phyloP scores from a whole-genome alignment of 768 basidiomycete species.

The Psilocybe sp. region DNA sequence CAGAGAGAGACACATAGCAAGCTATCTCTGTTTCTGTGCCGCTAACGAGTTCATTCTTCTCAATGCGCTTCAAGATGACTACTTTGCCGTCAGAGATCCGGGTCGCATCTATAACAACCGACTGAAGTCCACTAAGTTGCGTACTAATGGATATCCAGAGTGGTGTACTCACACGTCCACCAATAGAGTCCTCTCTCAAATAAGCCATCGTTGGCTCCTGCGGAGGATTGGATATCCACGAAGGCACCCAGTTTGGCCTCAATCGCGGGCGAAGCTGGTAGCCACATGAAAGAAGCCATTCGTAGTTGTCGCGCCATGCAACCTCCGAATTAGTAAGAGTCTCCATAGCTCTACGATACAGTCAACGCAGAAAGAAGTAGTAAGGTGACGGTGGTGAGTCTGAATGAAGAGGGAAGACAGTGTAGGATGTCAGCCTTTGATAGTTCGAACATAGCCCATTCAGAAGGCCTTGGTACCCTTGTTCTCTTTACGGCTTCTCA shows the following conservation, averaged over 20 bases:
- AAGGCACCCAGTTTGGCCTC: constrained; percentile 15
- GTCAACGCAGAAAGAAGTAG: too few species aligned
- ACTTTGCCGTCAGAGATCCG: constrained; percentile 4
- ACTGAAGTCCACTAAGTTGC: background rate
- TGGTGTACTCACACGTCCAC: background rate
- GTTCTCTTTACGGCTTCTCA: too few species aligned
- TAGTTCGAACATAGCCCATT: too few species aligned
- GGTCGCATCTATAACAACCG: constrained; percentile 14
- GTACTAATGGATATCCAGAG: background rate
- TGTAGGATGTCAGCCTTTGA: too few species aligned
- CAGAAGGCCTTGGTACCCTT: too few species aligned
- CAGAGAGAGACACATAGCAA: constrained; percentile 6
- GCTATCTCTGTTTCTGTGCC: constrained; percentile 7
- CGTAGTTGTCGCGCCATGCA: too few species aligned
- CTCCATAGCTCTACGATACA: too few species aligned
- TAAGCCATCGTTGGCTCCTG: background rate
- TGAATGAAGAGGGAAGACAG: too few species aligned
- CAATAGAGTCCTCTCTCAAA: background rate
- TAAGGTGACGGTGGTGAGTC: too few species aligned
- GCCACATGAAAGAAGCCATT: constrained; percentile 4
- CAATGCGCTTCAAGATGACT: constrained; percentile 17
- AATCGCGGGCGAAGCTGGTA: constrained; percentile 16
- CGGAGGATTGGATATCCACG: constrained; percentile 9
- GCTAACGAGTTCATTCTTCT: background rate
- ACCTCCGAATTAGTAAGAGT: too few species aligned